Conservation (phyloP, 2,329 filamentous ascomycete genomes). For the Diaporthe sp. region DNA sequence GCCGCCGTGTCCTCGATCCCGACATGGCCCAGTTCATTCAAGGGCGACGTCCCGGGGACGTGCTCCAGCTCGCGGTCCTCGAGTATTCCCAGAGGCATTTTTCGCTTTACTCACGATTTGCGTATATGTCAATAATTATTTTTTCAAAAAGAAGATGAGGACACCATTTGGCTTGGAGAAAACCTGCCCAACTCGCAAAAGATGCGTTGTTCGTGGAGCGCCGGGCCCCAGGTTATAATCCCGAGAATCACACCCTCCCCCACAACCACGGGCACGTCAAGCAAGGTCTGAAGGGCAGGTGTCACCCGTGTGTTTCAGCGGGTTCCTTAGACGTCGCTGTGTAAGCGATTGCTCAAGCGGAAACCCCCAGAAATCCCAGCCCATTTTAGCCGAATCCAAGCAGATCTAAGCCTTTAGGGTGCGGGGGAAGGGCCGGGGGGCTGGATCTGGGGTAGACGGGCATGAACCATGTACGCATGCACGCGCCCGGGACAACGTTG, state of each 20-base stretch:
- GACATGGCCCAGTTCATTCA: constrained; percentile 45
- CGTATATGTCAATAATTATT: background rate
- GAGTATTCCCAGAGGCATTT: constrained; percentile 47
- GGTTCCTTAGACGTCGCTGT: constrained; percentile 18
- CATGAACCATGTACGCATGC: constrained; percentile 14
- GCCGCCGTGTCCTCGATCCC: constrained; percentile 40
- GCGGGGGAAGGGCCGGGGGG: constrained; percentile 1
- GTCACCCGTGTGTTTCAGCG: constrained; percentile 18
- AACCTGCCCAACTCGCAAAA: background rate
- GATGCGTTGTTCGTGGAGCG: background rate
- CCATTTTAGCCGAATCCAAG: background rate
- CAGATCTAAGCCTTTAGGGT: constrained; percentile 16
- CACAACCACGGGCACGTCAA: background rate
- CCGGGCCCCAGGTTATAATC: constrained; percentile 28
- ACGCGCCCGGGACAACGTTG: constrained; percentile 21
- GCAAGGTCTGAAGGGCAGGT: background rate
- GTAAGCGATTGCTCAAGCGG: constrained; percentile 24
- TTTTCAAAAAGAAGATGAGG: background rate
- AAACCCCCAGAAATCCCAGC: background rate
- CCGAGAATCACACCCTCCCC: constrained; percentile 25
- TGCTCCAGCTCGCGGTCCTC: constrained; percentile 47
- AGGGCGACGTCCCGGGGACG: constrained; percentile 47
- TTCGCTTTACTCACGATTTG: background rate
- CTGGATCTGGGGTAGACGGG: constrained; percentile 11
- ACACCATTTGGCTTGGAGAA: background rate